Base-by-base conservation (phyloP, 805 yeast genomes). In the Metschnikowia reukaufii region DNA sequence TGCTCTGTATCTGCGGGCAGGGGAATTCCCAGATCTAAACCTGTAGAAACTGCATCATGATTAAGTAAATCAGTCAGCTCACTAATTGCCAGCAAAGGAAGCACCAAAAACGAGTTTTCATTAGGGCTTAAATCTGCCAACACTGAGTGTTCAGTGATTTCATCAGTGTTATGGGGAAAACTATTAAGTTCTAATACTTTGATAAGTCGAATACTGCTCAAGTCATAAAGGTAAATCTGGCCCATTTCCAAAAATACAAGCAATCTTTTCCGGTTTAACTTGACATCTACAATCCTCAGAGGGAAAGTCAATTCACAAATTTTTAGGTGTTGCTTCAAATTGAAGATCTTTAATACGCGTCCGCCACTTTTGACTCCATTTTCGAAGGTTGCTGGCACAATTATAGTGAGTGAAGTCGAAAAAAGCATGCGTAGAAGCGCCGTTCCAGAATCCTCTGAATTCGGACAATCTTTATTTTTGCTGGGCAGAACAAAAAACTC, bases 261-360 rank as follows among this genome's bases (percentile, higher is more conserved):
- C 54, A 92, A 74, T 37, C 97, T 71, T 56, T 86, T 85, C 36
- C 97, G 76, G 65, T 92, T 94, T 68, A 92, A 76, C 55, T 81
- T 81, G 29, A 92, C 84, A 42, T 80, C 81, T 21, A 85, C 69
- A 2, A 92, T 83, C 6, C 82, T 71, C 4, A 88, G 80, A 1
- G 96, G 92, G 64, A 90, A 94, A 0, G 92, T 81, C 55, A 92
- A 71, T 61, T 92, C 98, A 66, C 98, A 92, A 16, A 92, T 89
- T 60, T 70, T 71, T 37, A 69, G 51, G 42, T 67, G 66, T 48
- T 70, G 76, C 54, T 72, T 73, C 42, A 71, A 58, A 46, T 73
- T 73, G 56, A 62, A 67, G 15, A 73, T 68, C 44, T 67, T 67
- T 27, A 73, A 54, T 16, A 65, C 48, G n/a, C 74, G 55, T 41